A percentile compares a stretch with the other conserved stretches of the same genome.
phyloP scores from a whole-genome alignment of 2,329 filamentous ascomycete species.

The Didymella keratinophila region DNA sequence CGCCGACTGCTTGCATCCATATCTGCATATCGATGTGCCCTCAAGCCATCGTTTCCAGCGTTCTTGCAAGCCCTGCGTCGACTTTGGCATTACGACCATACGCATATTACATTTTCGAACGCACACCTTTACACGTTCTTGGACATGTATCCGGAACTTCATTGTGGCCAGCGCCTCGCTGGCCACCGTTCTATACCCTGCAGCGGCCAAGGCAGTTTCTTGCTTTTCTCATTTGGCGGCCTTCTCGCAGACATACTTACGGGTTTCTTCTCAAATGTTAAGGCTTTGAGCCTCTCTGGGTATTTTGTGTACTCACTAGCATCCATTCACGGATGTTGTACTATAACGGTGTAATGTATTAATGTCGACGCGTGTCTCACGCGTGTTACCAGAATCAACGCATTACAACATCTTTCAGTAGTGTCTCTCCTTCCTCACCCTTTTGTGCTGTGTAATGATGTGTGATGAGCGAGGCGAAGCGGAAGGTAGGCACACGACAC shows the following conservation, averaged over 20 bases:
- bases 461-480: slow-evolving; percentile 1
- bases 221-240: slow-evolving; percentile 13
- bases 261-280: slow-evolving; percentile 4
- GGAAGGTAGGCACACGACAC: slow-evolving; percentile 3
- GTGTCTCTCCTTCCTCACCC: slow-evolving; percentile 17
- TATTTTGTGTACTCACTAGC: slow-evolving; percentile 21
- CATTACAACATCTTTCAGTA: slow-evolving; percentile 6
- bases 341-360: slow-evolving; percentile 41
- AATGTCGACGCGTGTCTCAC: slow-evolving; percentile 20
- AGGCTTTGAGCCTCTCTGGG: slow-evolving; percentile 26
- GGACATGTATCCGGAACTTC: slow-evolving; percentile 20
- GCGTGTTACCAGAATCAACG: background rate
- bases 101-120: slow-evolving; percentile 28
- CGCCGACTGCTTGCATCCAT: slow-evolving; percentile 9
- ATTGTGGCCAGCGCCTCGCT: slow-evolving; percentile 19
- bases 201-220: slow-evolving; percentile 19
- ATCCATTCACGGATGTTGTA: slow-evolving; percentile 28
- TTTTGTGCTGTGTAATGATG: background rate
- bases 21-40: slow-evolving; percentile 1
- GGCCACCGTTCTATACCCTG: slow-evolving; percentile 30
- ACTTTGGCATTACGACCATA: slow-evolving; percentile 29
- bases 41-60: slow-evolving; percentile 15
- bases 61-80: slow-evolving; percentile 24
- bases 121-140: slow-evolving; percentile 25
- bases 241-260: slow-evolving; percentile 8